Evolutionary conservation across 2,329 filamentous ascomycete genomes (phyloP).

Genomic region (Aspergillus intermedius): DNA sequence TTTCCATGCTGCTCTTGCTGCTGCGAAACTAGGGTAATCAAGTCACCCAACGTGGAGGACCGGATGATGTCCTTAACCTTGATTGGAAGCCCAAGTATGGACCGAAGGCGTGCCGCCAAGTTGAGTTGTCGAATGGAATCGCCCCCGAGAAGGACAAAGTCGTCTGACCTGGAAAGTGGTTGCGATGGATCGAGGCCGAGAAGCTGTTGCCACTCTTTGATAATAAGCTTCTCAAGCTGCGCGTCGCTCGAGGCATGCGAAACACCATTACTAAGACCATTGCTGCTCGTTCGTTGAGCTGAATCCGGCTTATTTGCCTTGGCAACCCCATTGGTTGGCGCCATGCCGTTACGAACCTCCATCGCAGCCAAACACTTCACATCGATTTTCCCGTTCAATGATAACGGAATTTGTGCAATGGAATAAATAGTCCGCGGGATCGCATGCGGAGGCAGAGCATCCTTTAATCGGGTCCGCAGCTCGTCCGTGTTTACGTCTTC

Average conservation of each 20-base stretch:
- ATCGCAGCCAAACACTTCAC: neutral
- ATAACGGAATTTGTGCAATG: slow-evolving; percentile 3
- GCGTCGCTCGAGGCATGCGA: neutral
- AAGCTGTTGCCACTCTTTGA: neutral
- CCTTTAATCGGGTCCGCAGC: neutral
- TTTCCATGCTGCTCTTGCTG: neutral
- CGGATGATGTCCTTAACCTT: neutral
- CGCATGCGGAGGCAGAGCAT: slow-evolving; percentile 3
- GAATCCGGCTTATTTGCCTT: neutral
- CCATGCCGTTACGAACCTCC: neutral
- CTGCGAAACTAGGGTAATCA: neutral
- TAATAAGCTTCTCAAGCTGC: neutral
- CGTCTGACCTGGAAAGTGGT: slow-evolving; percentile 1
- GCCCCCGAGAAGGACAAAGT: slow-evolving; percentile 10
- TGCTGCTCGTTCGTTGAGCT: neutral
- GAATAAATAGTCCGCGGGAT: slow-evolving; percentile 4
- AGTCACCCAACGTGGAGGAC: neutral
- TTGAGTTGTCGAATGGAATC: slow-evolving; percentile 12
- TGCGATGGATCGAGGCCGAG: neutral
- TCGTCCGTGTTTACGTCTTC: neutral
- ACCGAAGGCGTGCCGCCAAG: slow-evolving; percentile 3
- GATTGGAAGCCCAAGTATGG: neutral
- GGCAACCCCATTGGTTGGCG: neutral
- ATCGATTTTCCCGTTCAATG: slow-evolving; percentile 5
- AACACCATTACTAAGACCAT: neutral